Percentiles rank a stretch among this genome's conserved stretches.
Conservation (phyloP, 192 early-diverging fungal genomes). For the Coemansia sp. region DNA sequence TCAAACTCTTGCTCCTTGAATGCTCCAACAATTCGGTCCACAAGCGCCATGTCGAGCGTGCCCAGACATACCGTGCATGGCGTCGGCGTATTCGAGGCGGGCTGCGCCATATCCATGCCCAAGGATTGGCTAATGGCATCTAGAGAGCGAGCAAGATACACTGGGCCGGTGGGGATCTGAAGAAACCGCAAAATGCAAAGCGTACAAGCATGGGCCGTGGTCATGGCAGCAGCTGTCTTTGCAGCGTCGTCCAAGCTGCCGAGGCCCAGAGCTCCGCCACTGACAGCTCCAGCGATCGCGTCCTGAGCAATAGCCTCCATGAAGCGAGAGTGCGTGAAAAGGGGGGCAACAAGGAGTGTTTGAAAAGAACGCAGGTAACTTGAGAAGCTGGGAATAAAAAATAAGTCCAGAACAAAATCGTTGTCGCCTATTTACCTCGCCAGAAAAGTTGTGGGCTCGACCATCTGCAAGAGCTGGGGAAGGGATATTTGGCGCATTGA, state of each 20-base stretch:
- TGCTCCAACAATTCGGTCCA: not conserved
- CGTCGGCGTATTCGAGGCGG: not conserved
- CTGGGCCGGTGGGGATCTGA: slow-evolving; percentile 14
- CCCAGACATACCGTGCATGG: slow-evolving; percentile 38
- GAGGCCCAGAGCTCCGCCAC: not conserved
- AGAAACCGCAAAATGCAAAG: slow-evolving; percentile 34
- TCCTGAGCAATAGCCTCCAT: not conserved
- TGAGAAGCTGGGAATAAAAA: not conserved
- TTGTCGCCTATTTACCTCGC: not conserved
- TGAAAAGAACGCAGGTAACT: not conserved
- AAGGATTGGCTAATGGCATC: not conserved
- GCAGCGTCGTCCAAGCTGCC: not conserved
- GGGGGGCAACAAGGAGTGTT: not conserved
- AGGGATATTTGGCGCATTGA: too few species aligned
- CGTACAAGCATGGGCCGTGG: slow-evolving; percentile 5
- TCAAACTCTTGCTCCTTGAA: slow-evolving; percentile 17
- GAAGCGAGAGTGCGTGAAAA: not conserved
- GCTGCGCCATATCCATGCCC: not conserved
- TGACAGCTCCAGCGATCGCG: not conserved
- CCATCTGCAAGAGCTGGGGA: too few species aligned
- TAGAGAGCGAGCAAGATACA: slow-evolving; percentile 10
- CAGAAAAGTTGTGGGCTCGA: not conserved
- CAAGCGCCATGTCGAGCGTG: slow-evolving; percentile 6
- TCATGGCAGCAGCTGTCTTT: slow-evolving; percentile 3
- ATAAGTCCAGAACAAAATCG: not conserved